Evolutionary conservation across 257 asterid genomes (phyloP).

Genomic region (Avicennia marina): DNA sequence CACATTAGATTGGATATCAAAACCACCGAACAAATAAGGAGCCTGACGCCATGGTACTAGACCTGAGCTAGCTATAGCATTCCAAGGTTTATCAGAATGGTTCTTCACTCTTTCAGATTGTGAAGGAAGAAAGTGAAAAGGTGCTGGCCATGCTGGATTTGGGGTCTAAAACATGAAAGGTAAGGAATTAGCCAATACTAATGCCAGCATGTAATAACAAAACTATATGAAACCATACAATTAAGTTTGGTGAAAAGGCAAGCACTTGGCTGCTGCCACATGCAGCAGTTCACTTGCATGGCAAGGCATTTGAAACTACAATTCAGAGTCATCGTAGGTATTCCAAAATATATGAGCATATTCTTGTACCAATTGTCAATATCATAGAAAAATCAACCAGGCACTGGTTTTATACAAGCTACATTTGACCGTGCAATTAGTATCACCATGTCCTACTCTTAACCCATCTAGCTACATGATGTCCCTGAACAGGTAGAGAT

Average conservation of each 20-base stretch:
- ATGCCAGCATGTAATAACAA: neutral
- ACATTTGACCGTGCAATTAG: neutral
- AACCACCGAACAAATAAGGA: slow-evolving; percentile 54
- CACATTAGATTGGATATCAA: slow-evolving; percentile 42
- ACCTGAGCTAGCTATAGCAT: slow-evolving; percentile 71
- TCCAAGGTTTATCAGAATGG: slow-evolving; percentile 54
- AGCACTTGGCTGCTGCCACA: too few species aligned
- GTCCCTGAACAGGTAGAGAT: neutral
- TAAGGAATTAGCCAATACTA: neutral
- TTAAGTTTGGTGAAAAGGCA: too few species aligned
- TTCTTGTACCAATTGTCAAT: neutral
- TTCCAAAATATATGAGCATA: neutral
- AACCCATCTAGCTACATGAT: neutral
- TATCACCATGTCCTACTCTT: slow-evolving; percentile 8
- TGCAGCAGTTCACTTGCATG: too few species aligned
- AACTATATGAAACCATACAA: too few species aligned
- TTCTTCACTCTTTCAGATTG: slow-evolving; percentile 84
- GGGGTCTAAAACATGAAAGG: slow-evolving; percentile 59
- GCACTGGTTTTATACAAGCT: neutral
- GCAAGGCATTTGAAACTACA: slow-evolving; percentile 1
- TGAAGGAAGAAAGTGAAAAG: slow-evolving; percentile 74
- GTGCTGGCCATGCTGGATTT: slow-evolving; percentile 99
- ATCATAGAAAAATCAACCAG: slow-evolving; percentile 4
- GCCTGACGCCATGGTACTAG: slow-evolving; percentile 84
- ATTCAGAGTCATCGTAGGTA: neutral